These are phyloP conservation scores for Coprinopsis marcescibilis DNA, from an alignment of 768 basidiomycete genomes.

Conservation along the genomic window DNA sequence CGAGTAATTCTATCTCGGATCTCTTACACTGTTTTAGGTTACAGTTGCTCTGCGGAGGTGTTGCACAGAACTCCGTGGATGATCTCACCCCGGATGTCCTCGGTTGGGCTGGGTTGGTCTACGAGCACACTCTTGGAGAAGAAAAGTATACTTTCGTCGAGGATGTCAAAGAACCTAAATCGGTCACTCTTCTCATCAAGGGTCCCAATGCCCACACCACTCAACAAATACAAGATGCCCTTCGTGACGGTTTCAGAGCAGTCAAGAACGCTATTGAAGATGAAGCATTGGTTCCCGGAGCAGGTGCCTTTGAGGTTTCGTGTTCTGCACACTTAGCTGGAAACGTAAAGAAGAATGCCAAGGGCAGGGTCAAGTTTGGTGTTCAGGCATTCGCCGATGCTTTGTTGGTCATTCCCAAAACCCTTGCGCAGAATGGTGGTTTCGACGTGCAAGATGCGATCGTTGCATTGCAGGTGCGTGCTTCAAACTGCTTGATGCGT, in stretches of 20 bases:
- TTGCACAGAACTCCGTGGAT: constrained; percentile 96
- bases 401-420: constrained; percentile 91
- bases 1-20: constrained; percentile 4
- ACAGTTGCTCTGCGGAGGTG: constrained; percentile 90
- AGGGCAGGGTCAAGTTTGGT: constrained; percentile 94
- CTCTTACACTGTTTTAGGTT: constrained; percentile 41
- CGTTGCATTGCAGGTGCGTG: constrained; percentile 75
- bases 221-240: constrained; percentile 95
- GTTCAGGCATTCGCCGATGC: constrained; percentile 97
- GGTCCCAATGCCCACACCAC: constrained; percentile 96
- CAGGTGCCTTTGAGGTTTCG: constrained; percentile 94
- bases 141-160: constrained; percentile 98
- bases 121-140: constrained; percentile 98
- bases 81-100: constrained; percentile 88
- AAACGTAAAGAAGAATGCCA: constrained; percentile 76
- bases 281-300: constrained; percentile 84
- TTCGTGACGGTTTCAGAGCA: constrained; percentile 91
- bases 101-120: constrained; percentile 97
- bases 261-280: constrained; percentile 98
- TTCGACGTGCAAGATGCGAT: constrained; percentile 96
- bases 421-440: constrained; percentile 91
- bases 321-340: constrained; percentile 82
- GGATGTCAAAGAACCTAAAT: constrained; percentile 92
- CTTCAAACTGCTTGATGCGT: background rate
- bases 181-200: constrained; percentile 94